Evolutionary conservation across 345 rosid genomes (phyloP).

Genomic region (Bretschneidera sinensis): DNA sequence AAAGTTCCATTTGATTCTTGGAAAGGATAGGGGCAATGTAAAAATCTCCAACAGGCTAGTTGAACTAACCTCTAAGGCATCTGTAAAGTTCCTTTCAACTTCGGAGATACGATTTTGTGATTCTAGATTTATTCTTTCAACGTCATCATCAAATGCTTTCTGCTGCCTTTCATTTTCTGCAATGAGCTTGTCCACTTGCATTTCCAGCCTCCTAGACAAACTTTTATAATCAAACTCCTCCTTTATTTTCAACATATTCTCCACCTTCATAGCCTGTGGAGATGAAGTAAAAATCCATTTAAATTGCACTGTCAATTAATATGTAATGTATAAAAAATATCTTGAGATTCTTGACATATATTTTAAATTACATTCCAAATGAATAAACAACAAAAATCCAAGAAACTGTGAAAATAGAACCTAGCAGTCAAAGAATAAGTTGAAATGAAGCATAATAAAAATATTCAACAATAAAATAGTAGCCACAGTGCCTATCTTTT

Average conservation of each 20-base stretch:
- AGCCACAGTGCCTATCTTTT: not conserved
- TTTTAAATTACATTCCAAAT: not conserved
- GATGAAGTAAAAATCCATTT: not conserved
- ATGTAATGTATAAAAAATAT: too few species aligned
- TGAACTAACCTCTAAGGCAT: slow-evolving; percentile 76
- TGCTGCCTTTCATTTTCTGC: slow-evolving; percentile 95
- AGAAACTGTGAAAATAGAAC: not conserved
- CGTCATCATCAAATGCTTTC: slow-evolving; percentile 80
- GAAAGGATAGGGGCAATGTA: not conserved
- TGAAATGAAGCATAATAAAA: too few species aligned
- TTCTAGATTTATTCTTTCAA: slow-evolving; percentile 70
- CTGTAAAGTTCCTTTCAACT: slow-evolving; percentile 75
- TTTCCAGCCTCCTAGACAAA: slow-evolving; percentile 84
- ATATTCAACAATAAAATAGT: not conserved
- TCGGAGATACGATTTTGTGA: slow-evolving; percentile 72
- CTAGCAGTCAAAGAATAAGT: not conserved
- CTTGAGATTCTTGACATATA: not conserved
- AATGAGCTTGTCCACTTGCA: slow-evolving; percentile 84
- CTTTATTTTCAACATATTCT: slow-evolving; percentile 96
- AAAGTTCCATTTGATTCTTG: not conserved
- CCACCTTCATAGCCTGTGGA: slow-evolving; percentile 96
- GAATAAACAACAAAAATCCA: not conserved
- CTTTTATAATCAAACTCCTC: slow-evolving; percentile 99
- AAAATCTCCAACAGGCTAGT: not conserved
- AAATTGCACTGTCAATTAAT: not conserved